Base-by-base conservation (phyloP, 495 filamentous ascomycete genomes). In the Penicillium turbatum region DNA sequence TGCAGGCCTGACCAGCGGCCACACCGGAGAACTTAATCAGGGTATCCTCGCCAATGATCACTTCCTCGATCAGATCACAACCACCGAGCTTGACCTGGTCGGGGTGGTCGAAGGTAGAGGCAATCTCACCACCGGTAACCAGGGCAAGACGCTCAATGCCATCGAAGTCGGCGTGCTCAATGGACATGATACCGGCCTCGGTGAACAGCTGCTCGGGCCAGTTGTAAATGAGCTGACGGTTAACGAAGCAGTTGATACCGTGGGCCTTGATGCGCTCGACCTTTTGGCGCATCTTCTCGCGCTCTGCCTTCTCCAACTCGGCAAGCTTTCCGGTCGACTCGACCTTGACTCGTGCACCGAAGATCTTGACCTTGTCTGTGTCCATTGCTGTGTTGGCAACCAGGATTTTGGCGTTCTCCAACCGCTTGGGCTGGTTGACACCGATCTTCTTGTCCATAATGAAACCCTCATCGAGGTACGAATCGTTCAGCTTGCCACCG, bases 331-430 rank as follows among this genome's bases (percentile, higher is more conserved):
- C 87, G 9, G 93, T 98, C 30, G 89, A 91, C 60, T 90, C 89
- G 41, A 78, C 93, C 80, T 96, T 96, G 61, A 97, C 88, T 21
- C 90, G 84, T 16, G 93, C 93, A 52, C 93, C 93, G 67, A 97
- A 98, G 61, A 98, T 97, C 82, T 98, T 98, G 74, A 98, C 88
- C 80, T 98, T 98, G 73, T 98, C 93, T 24, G 93, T 97, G 70
- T 98, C 93, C 93, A 98, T 98, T 6, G 92, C 86, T 10, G 93
- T 98, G 72, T 98, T 98, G 50, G 93, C 93, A 24, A 97, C 87
- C 15, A 98, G 73, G 55, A 98, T 97, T 79, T 97, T 97, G 45
- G 91, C 93, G 66, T 97, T 97, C 73, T 97, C 93, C 60, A 98
- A 77, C 40, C 89, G 81, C 78, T 97, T 97, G 19, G 93, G 92